Conservation (phyloP, 306 rosid species). For the Malus sylvestris region DNA sequence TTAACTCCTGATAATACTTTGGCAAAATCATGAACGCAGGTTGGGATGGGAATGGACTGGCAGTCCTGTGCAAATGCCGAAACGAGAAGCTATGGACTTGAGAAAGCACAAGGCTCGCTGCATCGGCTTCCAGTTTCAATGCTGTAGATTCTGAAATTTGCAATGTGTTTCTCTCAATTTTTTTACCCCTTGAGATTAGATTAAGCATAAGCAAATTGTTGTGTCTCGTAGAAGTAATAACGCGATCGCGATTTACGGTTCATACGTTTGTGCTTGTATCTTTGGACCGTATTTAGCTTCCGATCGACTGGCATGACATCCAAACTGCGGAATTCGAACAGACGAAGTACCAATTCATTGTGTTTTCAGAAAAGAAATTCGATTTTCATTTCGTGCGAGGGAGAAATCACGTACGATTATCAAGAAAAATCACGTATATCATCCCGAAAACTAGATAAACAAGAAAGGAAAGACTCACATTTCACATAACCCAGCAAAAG, state of each 20-base stretch:
- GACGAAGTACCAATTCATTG: neutral
- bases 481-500: neutral
- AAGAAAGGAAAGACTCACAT: neutral
- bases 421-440: neutral
- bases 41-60: slow-evolving; percentile 64
- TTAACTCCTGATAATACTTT: neutral
- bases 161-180: neutral
- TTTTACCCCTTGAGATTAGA: neutral
- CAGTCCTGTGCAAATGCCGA: slow-evolving; percentile 68
- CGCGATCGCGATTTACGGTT: neutral
- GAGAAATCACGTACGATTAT: neutral
- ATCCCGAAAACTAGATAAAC: neutral
- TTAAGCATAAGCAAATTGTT: slow-evolving; percentile 5
- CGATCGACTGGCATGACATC: neutral
- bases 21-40: slow-evolving; percentile 26
- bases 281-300: neutral
- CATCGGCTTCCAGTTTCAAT: slow-evolving; percentile 54
- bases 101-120: slow-evolving; percentile 42
- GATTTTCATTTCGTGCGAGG: neutral
- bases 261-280: neutral
- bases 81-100: slow-evolving; percentile 41
- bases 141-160: slow-evolving; percentile 48
- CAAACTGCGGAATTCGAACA: neutral
- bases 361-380: neutral
- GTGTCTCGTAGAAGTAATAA: neutral